phyloP scores from a whole-genome alignment of 1,139 yeast genomes.

The Geotrichum histeridarum region DNA sequence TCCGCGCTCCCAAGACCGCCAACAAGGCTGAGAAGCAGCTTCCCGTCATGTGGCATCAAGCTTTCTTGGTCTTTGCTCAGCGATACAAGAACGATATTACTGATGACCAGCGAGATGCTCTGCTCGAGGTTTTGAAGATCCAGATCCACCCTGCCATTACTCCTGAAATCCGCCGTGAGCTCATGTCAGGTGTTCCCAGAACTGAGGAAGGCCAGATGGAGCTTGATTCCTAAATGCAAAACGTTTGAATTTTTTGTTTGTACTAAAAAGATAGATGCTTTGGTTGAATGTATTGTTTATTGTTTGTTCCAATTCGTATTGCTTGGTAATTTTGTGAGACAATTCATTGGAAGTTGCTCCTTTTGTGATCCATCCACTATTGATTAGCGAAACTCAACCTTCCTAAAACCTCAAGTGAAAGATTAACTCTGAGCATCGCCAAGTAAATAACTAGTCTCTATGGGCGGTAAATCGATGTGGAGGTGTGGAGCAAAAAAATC shows the following conservation, averaged over 20 bases:
- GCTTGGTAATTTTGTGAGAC: background rate
- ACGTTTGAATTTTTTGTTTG: background rate
- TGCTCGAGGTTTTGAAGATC: conserved; percentile 84
- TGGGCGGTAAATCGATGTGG: too few relatives aligned
- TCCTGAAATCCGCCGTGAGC: conserved; percentile 90
- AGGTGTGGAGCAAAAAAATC: conserved; percentile 31
- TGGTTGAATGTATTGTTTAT: conserved; percentile 2
- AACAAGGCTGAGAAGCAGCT: conserved; percentile 51
- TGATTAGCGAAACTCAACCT: too few relatives aligned
- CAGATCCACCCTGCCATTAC: conserved; percentile 86
- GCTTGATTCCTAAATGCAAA: conserved; percentile 2
- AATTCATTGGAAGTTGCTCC: too few relatives aligned
- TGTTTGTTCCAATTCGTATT: background rate
- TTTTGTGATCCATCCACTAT: too few relatives aligned
- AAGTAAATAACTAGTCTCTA: too few relatives aligned
- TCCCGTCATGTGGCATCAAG: conserved; percentile 97
- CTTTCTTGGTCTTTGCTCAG: conserved; percentile 89
- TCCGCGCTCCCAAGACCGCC: conserved; percentile 45
- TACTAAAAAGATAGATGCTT: conserved; percentile 1
- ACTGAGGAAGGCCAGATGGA: conserved; percentile 14
- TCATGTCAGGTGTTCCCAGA: conserved; percentile 59
- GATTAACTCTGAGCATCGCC: too few relatives aligned
- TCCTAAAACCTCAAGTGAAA: too few relatives aligned
- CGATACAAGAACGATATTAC: conserved; percentile 95
- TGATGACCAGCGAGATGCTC: conserved; percentile 91